Evolutionary conservation across 768 basidiomycete species (phyloP), one percentile per base, ranked within the genome.

Genomic region (Leccinum subgranulosum): DNA sequence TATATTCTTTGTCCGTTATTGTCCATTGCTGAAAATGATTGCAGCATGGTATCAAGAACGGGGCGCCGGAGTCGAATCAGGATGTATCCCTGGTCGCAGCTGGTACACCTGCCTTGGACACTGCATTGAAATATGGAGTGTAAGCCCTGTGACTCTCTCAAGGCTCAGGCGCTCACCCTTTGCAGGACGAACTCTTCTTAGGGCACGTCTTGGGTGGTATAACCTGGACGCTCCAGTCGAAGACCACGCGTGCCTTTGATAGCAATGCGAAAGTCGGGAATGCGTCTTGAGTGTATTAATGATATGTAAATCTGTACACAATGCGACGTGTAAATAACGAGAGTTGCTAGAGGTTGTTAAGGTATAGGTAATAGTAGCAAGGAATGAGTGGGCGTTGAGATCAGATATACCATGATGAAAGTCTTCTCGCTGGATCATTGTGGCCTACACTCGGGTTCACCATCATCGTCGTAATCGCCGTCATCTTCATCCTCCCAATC

Each of bases 21-120:
- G 28, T 49, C 10, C 23, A 36, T 36, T 48, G 54, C 48, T 65
- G 6, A 63, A 41, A 14, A n/a, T 33, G 17, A 25, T 39, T 10
- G 15, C 60, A 91, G 91, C 93, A 21, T 94, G 91, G 92, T 93
- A 81, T 69, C 91, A 92, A 71, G 85, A 87, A 61, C 80, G 77
- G 3, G 88, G 88, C 17, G 84, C 86, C 28, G 90, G 90, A 0
- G 81, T 83, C 4, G 76, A 82, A 60, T 69, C 66, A 27, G 71
- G 77, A 19, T 69, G 78, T 25, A 64, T 67, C 41, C 79, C 85
- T 3, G 92, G 91, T 21, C 81, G 92, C 36, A 91, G 89, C 64
- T 94, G 90, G 75, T 94, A 91, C 69, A 94, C 92, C 1, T 80
- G 84, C 60, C 78, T 94, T 0, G 92, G 92, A 0, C 92, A 95